Base-by-base conservation (phyloP, 2,329 filamentous ascomycete species). In the Exophiala dermatitidis region DNA sequence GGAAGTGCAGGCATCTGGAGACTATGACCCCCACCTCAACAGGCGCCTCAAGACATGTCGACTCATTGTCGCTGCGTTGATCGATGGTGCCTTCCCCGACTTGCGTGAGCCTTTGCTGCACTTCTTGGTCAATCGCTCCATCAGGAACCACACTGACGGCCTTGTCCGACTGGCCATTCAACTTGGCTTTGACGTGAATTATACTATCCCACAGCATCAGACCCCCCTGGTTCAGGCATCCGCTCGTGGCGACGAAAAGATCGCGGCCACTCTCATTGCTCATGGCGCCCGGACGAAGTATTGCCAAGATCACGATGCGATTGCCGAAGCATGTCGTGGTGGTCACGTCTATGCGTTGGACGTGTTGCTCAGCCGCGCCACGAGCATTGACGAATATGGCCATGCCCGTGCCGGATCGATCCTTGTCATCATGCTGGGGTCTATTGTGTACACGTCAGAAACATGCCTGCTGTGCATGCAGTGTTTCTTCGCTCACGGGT, bases 101-200 rank as follows among this genome's bases (percentile, higher is more conserved):
- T 19, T 41, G 5, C 38, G 38, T 26, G 26, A 26, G 9, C 38
- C 48, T 12, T 31, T 50, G n/a, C 48, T 36, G 12, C 38, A 44
- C 19, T 36, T 36, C 32, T 31, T 44, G 2, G 41, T 50, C 5
- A 28, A 50, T 31, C 48, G 31, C 4, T 40, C 38, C 6, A 30
- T 50, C 33, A 12, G 28, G 2, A 37, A 41, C 28, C 30, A 41
- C 33, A 26, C 44, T 1, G 12, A 37, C 28, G 41, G 32, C 2
- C 42, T 51, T 36, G 43, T 51, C 5, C 26, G 12, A 8, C 28
- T 51, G 26, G 32, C 41, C 33, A 37, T 46, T 10, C 42, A 46
- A n/a, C 42, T 46, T n/a, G 49, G 49, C 9, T 46, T 36, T 7
- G 42, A 46, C 4, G 41, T 51, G 28, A 46, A 51, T 43, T 33